Base-by-base conservation (phyloP, 768 basidiomycete genomes). In the Lentinula edodes region DNA sequence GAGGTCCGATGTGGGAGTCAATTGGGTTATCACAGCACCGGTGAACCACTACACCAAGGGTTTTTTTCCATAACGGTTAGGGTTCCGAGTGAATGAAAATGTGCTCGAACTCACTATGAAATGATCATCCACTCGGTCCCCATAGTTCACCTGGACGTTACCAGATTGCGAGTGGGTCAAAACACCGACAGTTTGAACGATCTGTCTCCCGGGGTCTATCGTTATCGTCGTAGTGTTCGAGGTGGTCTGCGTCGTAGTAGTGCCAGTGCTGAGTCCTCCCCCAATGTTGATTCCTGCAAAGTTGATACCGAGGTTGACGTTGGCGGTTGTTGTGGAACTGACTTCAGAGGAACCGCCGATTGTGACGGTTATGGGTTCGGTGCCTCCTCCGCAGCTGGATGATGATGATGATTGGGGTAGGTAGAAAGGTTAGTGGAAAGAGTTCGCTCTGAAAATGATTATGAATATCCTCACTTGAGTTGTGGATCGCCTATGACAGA, bases 31-130 rank as follows among this genome's bases (percentile, higher is more conserved):
- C 20, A 45, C 28, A 55, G 60, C 43, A 39, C 46, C 54, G 28
- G 61, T 62, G 54, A 62, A 62, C 61, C 61, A 62, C 61, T 62
- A 57, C 36, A 56, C 38, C 42, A 28, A n/a, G 18, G 16, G 42
- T n/a, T 23, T 61, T n/a, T 61, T 32, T 10, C 16, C 16, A 38
- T 32, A 13, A 43, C 13, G 38, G 13, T 39, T 39, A 39, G 6
- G 9, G 28, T 28, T 28, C 28, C 28, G 28, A 28, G 38, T 39
- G 38, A 39, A 9, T 39, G 38, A 39, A 39, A 42, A 50, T 12
- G 6, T 8, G 23, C 16, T n/a, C 48, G 61, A 7, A 46, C 52
- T 13, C 52, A 55, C 60, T 20, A 61, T 61, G 36, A 61, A 61
- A 61, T 61, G 61, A 48, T 38, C 61, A 41, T 62, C 54, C 15